Evolutionary conservation across 2,329 filamentous ascomycete genomes (phyloP).

Genomic region (Bipolaris victoriae): DNA sequence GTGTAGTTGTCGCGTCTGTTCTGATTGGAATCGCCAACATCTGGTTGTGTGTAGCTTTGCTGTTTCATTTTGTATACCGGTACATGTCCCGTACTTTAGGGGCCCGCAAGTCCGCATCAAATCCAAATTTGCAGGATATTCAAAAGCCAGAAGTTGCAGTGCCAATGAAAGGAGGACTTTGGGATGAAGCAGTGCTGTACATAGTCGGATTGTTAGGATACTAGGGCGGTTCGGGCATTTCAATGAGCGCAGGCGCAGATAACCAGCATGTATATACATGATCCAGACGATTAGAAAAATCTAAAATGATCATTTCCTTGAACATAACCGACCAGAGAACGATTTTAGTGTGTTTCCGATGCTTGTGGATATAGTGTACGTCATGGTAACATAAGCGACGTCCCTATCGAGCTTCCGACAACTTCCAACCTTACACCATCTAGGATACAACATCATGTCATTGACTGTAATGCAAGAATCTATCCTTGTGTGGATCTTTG

Average conservation of each 20-base stretch:
- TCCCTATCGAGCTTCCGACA: neutral
- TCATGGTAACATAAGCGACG: constrained; percentile 14
- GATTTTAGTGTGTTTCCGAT: neutral
- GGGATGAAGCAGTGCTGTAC: neutral
- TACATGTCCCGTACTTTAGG: constrained; percentile 60
- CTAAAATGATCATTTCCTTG: neutral
- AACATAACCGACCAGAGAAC: neutral
- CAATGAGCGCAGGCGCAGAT: neutral
- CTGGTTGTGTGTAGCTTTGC: constrained; percentile 58
- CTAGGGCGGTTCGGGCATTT: neutral
- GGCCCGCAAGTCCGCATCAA: neutral
- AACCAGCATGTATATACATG: no score
- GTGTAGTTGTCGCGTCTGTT: constrained; percentile 52
- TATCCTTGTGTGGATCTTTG: constrained; percentile 9
- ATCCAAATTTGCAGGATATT: neutral
- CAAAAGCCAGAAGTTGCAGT: neutral
- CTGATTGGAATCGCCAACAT: constrained; percentile 72
- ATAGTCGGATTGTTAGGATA: constrained; percentile 14
- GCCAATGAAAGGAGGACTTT: neutral
- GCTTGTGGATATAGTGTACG: neutral
- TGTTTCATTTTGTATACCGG: constrained; percentile 57
- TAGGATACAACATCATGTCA: constrained; percentile 10
- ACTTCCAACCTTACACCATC: neutral
- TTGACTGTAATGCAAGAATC: constrained; percentile 9
- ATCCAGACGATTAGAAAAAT: no score